Evolutionary conservation across 2,329 filamentous ascomycete genomes (phyloP).

Genomic region (Neurospora crassa): DNA sequence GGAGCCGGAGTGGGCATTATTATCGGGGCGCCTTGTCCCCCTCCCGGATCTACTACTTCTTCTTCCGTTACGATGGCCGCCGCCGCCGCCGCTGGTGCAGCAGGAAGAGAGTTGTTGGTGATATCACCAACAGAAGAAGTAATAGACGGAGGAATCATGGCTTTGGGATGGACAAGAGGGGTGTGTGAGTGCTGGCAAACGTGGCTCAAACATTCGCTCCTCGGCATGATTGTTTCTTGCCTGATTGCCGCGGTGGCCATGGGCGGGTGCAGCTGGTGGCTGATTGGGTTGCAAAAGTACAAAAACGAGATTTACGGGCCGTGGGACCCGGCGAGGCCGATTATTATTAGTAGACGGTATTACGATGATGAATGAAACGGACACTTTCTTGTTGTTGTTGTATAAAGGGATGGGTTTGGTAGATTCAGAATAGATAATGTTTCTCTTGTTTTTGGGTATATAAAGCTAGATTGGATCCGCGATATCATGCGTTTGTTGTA

Average conservation of each 20-base stretch:
- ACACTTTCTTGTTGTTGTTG: neutral
- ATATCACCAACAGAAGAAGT: constrained; percentile 6
- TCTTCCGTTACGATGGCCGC: no score
- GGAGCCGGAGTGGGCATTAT: constrained; percentile 66
- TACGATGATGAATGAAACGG: constrained; percentile 35
- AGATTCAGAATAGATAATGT: neutral
- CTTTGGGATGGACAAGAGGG: constrained; percentile 6
- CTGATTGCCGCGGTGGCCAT: constrained; percentile 68
- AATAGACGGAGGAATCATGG: constrained; percentile 27
- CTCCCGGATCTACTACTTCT: neutral
- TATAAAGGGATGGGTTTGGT: neutral
- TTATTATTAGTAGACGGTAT: constrained; percentile 60
- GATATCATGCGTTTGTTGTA: neutral
- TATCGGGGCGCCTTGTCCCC: constrained; percentile 30
- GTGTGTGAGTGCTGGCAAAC: neutral
- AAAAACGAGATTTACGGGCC: constrained; percentile 98
- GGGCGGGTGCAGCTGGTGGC: constrained; percentile 95
- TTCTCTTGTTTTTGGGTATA: neutral
- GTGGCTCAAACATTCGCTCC: constrained; percentile 26
- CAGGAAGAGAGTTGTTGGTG: neutral
- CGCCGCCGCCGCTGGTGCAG: constrained; percentile 6
- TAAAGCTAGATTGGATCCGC: neutral
- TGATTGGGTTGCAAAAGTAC: constrained; percentile 94
- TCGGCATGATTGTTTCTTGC: constrained; percentile 70
- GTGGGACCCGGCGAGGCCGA: constrained; percentile 90